Evolutionary conservation across 306 rosid species (phyloP).

Genomic region (Cucurbita moschata): DNA sequence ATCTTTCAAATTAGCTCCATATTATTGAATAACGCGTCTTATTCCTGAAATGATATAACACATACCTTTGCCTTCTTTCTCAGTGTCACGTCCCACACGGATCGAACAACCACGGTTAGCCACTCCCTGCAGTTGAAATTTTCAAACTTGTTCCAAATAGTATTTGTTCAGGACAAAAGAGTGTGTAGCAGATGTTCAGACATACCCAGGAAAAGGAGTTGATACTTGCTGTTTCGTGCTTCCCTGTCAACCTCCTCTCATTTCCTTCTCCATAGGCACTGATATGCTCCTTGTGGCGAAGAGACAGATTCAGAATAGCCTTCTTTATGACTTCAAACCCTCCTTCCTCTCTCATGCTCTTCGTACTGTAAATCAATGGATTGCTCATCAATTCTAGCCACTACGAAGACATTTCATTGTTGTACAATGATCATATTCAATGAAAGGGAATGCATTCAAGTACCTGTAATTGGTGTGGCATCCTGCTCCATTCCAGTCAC

Average conservation of each 20-base stretch:
- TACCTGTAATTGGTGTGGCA: conserved; percentile 98
- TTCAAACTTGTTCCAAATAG: conserved; percentile 2
- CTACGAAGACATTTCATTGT: not conserved
- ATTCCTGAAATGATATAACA: not conserved
- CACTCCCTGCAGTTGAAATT: conserved; percentile 54
- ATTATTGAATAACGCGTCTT: not conserved
- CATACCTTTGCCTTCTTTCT: conserved; percentile 79
- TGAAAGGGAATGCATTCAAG: not conserved
- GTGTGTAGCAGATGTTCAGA: conserved; percentile 5
- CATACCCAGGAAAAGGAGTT: conserved; percentile 88
- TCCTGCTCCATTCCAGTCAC: conserved; percentile 99
- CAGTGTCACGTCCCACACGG: conserved; percentile 96
- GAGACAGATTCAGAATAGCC: conserved; percentile 89
- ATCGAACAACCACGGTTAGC: conserved; percentile 98
- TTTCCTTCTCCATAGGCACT: conserved; percentile 98
- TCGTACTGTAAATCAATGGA: conserved; percentile 45
- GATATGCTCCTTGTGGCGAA: conserved; percentile 77
- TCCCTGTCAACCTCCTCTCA: conserved; percentile 96
- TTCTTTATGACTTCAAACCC: conserved; percentile 82
- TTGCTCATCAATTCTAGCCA: conserved; percentile 1
- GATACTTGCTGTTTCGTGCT: conserved; percentile 88
- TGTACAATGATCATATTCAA: conserved; percentile 1
- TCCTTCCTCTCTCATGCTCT: conserved; percentile 98
- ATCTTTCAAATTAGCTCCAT: not conserved
- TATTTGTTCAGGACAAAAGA: conserved; percentile 3